Conservation (phyloP, 2,329 filamentous ascomycete species). For the Blastomyces gilchristii region DNA sequence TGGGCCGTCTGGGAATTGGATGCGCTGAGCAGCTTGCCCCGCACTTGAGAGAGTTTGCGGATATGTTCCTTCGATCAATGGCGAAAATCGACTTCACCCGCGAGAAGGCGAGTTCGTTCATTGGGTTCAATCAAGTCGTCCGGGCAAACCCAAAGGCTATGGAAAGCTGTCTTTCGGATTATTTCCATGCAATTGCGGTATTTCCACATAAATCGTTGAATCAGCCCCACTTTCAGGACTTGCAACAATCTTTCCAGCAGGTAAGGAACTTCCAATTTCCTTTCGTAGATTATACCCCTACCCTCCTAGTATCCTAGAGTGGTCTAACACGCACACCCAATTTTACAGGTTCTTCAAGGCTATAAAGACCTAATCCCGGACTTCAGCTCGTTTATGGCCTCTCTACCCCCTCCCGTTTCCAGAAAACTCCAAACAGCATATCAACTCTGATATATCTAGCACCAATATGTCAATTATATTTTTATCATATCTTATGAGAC, state of each 20-base stretch:
- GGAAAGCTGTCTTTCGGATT: conserved; percentile 71
- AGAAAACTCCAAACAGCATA: conserved; percentile 36
- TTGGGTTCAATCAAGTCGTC: conserved; percentile 78
- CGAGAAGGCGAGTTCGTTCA: conserved; percentile 88
- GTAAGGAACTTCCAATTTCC: conserved; percentile 39
- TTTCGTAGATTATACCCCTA: background rate
- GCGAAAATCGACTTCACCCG: conserved; percentile 76
- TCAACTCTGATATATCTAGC: conserved; percentile 26
- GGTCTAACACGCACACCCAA: conserved; percentile 10
- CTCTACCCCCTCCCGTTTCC: conserved; percentile 30
- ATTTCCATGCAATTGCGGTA: conserved; percentile 73
- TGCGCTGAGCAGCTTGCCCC: conserved; percentile 68
- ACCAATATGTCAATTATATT: background rate
- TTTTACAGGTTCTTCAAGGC: conserved; percentile 33
- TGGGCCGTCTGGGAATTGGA: conserved; percentile 75
- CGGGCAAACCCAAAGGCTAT: conserved; percentile 82
- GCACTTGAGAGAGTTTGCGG: conserved; percentile 68
- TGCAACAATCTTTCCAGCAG: conserved; percentile 64
- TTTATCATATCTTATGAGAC: background rate
- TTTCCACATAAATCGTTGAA: conserved; percentile 53
- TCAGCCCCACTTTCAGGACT: conserved; percentile 49
- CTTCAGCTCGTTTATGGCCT: conserved; percentile 37
- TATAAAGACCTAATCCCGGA: conserved; percentile 40
- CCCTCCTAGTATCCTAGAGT: background rate
- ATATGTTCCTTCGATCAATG: conserved; percentile 72